Base-by-base conservation (phyloP, 2,329 filamentous ascomycete genomes). In the Ophiosphaerella narmari region DNA sequence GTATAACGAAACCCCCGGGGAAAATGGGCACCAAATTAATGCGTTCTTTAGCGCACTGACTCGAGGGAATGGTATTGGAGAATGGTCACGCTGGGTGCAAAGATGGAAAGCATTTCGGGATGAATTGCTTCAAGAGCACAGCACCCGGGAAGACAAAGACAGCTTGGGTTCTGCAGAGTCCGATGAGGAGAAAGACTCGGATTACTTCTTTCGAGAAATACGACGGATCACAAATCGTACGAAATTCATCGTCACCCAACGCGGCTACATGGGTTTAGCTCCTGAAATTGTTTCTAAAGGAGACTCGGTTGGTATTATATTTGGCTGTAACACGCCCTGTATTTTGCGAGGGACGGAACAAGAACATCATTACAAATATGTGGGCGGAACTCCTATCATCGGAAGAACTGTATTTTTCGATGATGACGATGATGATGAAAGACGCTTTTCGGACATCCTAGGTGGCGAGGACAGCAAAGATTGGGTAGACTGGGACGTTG, bases 241-340 rank as follows among this genome's bases (percentile, higher is more conserved):
- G 4, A 18, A 36, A 18, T 36, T 54, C 23, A 38, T 54, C 3
- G 13, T 54, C 7, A 54, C 51, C 1, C n/a, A 39, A 18, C 46
- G 43, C 21, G 51, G 51, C 11, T 50, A 46, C 13, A 29, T 47
- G 1, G 51, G 51, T 5, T 33, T 50, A 13, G 51, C 43, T 16
- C 51, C 51, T 6, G 31, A 21, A 3, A n/a, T 21, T 13, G 26
- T 23, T 5, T 35, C 9, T 5, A 18, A 31, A 14, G 34, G 42
- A 38, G 34, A 38, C 8, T 38, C 37, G 13, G 44, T 46, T 29
- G 39, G 21, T 9, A 47, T 54, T 12, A 41, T 54, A 11, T 54
- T 54, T 26, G 51, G 51, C 1, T 54, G 43, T 26, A 32, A 16
- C 14, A 43, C 39, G 5, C 43, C 51, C 9, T 50, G 43, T 13